Evolutionary conservation across 192 early-diverging fungal genomes (phyloP), one percentile per base, ranked within the genome.

Genomic region (Coemansia umbellata): DNA sequence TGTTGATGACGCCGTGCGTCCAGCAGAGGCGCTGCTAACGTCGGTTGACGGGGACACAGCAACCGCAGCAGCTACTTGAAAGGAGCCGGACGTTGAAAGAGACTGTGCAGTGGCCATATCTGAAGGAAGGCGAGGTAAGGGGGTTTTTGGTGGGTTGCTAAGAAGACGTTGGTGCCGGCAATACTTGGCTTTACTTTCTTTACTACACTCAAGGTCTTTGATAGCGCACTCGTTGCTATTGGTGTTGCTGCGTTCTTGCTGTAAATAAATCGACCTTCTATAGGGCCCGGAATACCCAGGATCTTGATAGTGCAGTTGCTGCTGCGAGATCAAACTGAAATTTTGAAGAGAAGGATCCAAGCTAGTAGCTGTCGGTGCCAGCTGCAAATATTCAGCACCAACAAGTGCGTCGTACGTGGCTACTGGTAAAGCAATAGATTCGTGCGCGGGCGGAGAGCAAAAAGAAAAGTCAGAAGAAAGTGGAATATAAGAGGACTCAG

Each of bases 141-240:
- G 70, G 15, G 57, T 40, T 30, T 37, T 61, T 3, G 70, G 70
- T 24, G 70, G 70, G 47, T 62, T 66, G 47, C 58, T 50, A 21
- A 52, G 63, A 23, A 60, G 63, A 23, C 15, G 63, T 21, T 44
- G 22, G 37, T 55, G 55, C 13, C 26, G 44, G 39, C 31, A 22
- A 41, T 11, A 35, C 0, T 42, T 18, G 13, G 22, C 47, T 28
- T 22, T n/a, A 22, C 31, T 21, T 26, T 23, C n/a, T 10, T 15
- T 23, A n/a, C n/a, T n/a, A n/a, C n/a, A n/a, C n/a, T n/a, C n/a
- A n/a, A n/a, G n/a, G n/a, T n/a, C n/a, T n/a, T n/a, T n/a, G n/a
- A n/a, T n/a, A n/a, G n/a, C n/a, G n/a, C n/a, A n/a, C n/a, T n/a
- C n/a, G 13, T n/a, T 2, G 23, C 14, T 44, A 13, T 7, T 24